Percentiles rank a stretch among this genome's conserved stretches.
These are phyloP conservation scores for Croton setiger DNA, from an alignment of 441 rosid genomes.

Conservation along the genomic window DNA sequence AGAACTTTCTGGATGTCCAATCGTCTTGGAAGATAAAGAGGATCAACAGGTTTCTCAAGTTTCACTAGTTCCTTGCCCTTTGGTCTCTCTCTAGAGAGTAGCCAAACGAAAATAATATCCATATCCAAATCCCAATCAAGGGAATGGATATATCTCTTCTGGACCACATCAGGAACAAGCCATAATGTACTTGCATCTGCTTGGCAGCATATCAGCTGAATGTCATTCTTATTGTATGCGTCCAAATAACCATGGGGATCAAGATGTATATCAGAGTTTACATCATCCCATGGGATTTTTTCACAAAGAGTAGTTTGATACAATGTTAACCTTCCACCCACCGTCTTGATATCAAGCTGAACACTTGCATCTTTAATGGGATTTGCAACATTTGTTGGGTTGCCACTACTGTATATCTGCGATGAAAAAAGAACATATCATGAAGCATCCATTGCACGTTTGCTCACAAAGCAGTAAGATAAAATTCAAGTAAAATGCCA, in stretches of 20 bases:
- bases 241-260: slow-evolving; percentile 74
- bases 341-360: slow-evolving; percentile 71
- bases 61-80: slow-evolving; percentile 93
- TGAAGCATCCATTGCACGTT: neutral
- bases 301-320: slow-evolving; percentile 89
- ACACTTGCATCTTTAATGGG: slow-evolving; percentile 95
- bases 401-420: slow-evolving; percentile 99
- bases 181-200: slow-evolving; percentile 85
- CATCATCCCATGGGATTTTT: slow-evolving; percentile 68
- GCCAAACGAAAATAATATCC: slow-evolving; percentile 57
- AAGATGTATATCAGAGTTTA: slow-evolving; percentile 47
- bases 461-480: neutral
- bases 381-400: slow-evolving; percentile 95
- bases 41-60: slow-evolving; percentile 58
- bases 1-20: slow-evolving; percentile 76
- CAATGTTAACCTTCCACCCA: slow-evolving; percentile 79
- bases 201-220: slow-evolving; percentile 96
- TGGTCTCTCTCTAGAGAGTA: slow-evolving; percentile 81
- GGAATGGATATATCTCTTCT: slow-evolving; percentile 61
- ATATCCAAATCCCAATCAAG: slow-evolving; percentile 65
- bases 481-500: neutral
- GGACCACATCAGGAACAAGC: slow-evolving; percentile 85
- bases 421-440: slow-evolving; percentile 4
- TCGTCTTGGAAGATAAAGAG: slow-evolving; percentile 68
- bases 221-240: slow-evolving; percentile 70